Evolutionary conservation across 306 rosid genomes (phyloP), one percentile per base, ranked within the genome.

Genomic region (Purshia tridentata): DNA sequence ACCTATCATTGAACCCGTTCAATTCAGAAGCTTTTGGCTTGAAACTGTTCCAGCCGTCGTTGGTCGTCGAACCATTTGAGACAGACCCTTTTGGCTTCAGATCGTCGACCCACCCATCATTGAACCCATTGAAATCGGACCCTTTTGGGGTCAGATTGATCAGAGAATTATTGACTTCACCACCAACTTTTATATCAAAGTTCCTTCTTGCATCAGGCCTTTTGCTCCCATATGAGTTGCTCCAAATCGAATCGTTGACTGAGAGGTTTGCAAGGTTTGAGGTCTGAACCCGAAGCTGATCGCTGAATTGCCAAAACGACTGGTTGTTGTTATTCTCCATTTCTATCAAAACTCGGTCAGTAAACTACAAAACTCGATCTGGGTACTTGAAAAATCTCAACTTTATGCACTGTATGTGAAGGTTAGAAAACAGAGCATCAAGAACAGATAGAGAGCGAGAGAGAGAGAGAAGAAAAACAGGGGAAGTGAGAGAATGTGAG

Each of bases 131-230:
- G 47, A 76, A 77, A 67, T 87, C 90, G 49, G 81, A 63, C 8
- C 72, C 75, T 51, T 81, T 86, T 2, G 89, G 51, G 4, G 73
- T 68, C 52, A 80, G 65, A 20, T 69, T 70, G 55, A 29, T 37
- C 6, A 64, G 45, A 14, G 82, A 52, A 76, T 65, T 79, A 76
- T 65, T 82, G 64, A 93, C 80, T 41, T 86, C 89, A n/a, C 92
- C 99, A 11, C 98, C 98, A 2, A 95, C 96, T 74, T 90, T 89
- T 15, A 93, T 68, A 67, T 93, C 98, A 68, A 93, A 93, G 68
- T 83, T 89, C 69, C 76, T 82, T 53, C 90, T 82, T 19, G 86
- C 87, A 65, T 87, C 93, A 0, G 86, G 77, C 58, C 89, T 85
- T 75, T 86, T 86, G 51, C 82, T 73, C 4, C 48, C 69, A 58